Conservation (phyloP, 2,329 filamentous ascomycete genomes). For the Lasiodiplodia gonubiensis region DNA sequence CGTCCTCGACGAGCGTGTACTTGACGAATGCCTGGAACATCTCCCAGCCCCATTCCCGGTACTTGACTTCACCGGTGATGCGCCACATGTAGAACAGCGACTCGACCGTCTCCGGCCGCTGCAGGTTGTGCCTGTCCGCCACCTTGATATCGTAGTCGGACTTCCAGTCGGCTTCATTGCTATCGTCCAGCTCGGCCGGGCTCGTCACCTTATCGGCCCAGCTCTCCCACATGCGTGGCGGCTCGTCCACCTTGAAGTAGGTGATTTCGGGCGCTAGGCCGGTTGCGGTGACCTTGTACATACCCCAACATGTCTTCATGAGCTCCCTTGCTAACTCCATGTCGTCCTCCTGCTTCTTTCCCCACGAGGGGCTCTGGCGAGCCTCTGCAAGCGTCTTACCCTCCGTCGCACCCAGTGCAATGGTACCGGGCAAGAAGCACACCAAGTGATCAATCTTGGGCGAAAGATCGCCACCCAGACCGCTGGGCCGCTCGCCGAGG, state of each 20-base stretch:
- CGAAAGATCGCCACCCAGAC: slow-evolving; percentile 68
- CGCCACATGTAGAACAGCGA: slow-evolving; percentile 98
- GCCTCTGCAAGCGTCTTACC: slow-evolving; percentile 78
- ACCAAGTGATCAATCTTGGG: slow-evolving; percentile 99
- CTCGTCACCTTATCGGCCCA: slow-evolving; percentile 56
- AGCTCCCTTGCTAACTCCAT: slow-evolving; percentile 87
- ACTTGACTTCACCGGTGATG: slow-evolving; percentile 87
- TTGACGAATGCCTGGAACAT: slow-evolving; percentile 95
- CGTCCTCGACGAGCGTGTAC: slow-evolving; percentile 78
- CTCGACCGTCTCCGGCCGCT: slow-evolving; percentile 96
- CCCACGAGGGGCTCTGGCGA: slow-evolving; percentile 73
- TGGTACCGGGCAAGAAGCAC: slow-evolving; percentile 96
- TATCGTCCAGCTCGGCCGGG: slow-evolving; percentile 42
- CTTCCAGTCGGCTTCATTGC: slow-evolving; percentile 67
- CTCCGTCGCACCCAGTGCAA: slow-evolving; percentile 84
- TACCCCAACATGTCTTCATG: slow-evolving; percentile 97
- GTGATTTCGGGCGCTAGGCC: slow-evolving; percentile 95
- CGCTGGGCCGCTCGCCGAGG: slow-evolving; percentile 81
- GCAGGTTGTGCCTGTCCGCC: slow-evolving; percentile 90
- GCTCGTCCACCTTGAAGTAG: slow-evolving; percentile 78
- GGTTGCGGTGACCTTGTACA: slow-evolving; percentile 89
- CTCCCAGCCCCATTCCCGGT: slow-evolving; percentile 97
- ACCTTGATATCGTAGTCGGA: slow-evolving; percentile 79
- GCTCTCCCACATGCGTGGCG: slow-evolving; percentile 65
- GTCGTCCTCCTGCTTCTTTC: slow-evolving; percentile 79